A percentile compares a stretch with the other conserved stretches of the same genome.
These are phyloP conservation scores for Spatholobus suberectus DNA, from an alignment of 306 rosid species.

Conservation along the genomic window DNA sequence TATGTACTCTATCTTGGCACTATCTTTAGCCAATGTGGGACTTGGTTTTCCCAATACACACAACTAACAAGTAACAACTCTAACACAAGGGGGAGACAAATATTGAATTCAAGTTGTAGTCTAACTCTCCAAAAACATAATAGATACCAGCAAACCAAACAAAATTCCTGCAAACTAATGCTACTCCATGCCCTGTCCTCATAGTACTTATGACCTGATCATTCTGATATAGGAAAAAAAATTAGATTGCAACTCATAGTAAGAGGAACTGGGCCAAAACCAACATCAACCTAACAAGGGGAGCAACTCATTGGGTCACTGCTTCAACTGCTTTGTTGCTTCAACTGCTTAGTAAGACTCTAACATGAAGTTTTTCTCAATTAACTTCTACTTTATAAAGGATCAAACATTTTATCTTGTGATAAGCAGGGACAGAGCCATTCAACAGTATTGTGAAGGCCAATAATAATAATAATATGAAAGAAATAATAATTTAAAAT, in stretches of 20 bases:
- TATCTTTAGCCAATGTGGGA: too few species aligned
- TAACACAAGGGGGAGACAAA: not conserved
- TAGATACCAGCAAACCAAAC: not conserved
- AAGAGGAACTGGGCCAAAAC: not conserved
- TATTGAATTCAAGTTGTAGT: not conserved
- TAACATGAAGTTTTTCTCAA: not conserved
- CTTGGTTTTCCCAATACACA: too few species aligned
- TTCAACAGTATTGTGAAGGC: not conserved
- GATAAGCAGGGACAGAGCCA: not conserved
- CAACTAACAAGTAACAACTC: not conserved
- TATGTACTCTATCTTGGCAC: too few species aligned
- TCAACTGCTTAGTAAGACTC: not conserved
- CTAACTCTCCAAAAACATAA: not conserved
- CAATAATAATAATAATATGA: not conserved
- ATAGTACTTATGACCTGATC: not conserved
- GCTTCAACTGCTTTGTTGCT: not conserved
- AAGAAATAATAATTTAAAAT: not conserved
- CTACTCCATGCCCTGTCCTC: not conserved
- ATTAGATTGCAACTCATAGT: not conserved
- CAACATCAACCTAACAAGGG: not conserved
- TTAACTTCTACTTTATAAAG: not conserved
- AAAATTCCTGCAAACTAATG: not conserved
- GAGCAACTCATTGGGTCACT: not conserved
- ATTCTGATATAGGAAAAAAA: not conserved
- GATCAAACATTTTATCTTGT: constrained; percentile 12